These are phyloP conservation scores for Polytolypa hystricis DNA, from an alignment of 2,329 filamentous ascomycete species.

Conservation along the genomic window DNA sequence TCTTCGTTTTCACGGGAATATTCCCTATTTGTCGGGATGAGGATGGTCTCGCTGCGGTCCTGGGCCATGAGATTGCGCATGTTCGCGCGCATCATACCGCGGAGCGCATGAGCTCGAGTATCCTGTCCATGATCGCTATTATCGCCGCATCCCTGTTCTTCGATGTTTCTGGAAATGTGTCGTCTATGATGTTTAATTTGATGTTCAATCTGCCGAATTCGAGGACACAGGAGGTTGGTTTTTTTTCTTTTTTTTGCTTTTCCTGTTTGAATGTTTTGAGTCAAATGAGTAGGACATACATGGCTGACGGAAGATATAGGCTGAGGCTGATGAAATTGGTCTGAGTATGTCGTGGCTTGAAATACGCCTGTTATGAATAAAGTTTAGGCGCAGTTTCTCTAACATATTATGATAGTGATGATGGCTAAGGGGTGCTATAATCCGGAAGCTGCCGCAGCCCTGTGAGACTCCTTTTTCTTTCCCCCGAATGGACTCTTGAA, in stretches of 20 bases:
- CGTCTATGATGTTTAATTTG: slow-evolving; percentile 36
- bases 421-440: slow-evolving; percentile 53
- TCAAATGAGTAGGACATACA: slow-evolving; percentile 10
- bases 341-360: slow-evolving; percentile 27
- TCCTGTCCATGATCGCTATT: slow-evolving; percentile 22
- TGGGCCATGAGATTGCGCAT: slow-evolving; percentile 55
- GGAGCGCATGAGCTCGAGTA: slow-evolving; percentile 42
- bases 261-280: background rate
- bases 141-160: slow-evolving; percentile 24
- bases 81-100: slow-evolving; percentile 47
- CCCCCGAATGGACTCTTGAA: slow-evolving; percentile 9
- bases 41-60: slow-evolving; percentile 48
- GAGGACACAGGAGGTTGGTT: slow-evolving; percentile 43
- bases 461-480: slow-evolving; percentile 26
- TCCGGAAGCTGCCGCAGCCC: slow-evolving; percentile 42
- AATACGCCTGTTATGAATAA: background rate
- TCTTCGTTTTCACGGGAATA: slow-evolving; percentile 55
- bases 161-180: slow-evolving; percentile 29
- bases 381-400: slow-evolving; percentile 11
- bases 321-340: slow-evolving; percentile 53
- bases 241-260: background rate
- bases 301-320: no score
- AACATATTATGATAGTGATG: slow-evolving; percentile 34
- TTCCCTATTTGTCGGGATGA: slow-evolving; percentile 45
- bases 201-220: slow-evolving; percentile 44